These are phyloP conservation scores for Cladosporium sp. DNA, from an alignment of 2,329 filamentous ascomycete genomes.

Conservation along the genomic window DNA sequence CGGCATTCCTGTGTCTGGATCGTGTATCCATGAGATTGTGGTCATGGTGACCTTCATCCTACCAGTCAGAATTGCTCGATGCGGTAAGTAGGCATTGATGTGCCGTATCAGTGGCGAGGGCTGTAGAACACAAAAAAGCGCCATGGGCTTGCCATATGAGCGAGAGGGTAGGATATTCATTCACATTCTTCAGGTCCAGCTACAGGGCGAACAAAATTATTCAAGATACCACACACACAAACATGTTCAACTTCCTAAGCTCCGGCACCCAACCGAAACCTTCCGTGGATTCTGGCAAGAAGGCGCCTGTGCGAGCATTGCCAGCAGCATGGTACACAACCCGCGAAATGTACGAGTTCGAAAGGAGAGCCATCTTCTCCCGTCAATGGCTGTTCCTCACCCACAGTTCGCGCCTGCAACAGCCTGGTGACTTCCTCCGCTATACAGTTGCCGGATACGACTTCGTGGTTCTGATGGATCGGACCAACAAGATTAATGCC, in stretches of 20 bases:
- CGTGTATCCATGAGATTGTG: slow-evolving; percentile 7
- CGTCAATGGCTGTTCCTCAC: slow-evolving; percentile 41
- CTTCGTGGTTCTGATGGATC: slow-evolving; percentile 29
- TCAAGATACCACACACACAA: background rate
- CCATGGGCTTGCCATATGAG: slow-evolving; percentile 4
- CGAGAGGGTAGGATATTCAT: slow-evolving; percentile 3
- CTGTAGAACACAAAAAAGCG: slow-evolving; percentile 15
- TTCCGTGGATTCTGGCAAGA: slow-evolving; percentile 6
- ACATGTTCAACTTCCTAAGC: slow-evolving; percentile 21
- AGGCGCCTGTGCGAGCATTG: slow-evolving; percentile 42
- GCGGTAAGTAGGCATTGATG: background rate
- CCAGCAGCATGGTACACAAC: slow-evolving; percentile 50
- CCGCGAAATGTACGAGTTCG: slow-evolving; percentile 49
- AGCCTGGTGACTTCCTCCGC: slow-evolving; percentile 33
- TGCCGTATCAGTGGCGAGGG: slow-evolving; percentile 13
- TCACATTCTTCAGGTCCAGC: background rate
- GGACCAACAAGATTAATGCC: slow-evolving; percentile 38
- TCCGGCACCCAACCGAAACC: slow-evolving; percentile 13
- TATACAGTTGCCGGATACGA: slow-evolving; percentile 30
- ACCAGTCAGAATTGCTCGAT: slow-evolving; percentile 11
- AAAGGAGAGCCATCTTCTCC: slow-evolving; percentile 49
- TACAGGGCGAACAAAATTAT: background rate
- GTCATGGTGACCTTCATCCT: slow-evolving; percentile 4
- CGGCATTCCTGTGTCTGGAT: slow-evolving; percentile 19
- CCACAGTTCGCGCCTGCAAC: slow-evolving; percentile 33